phyloP scores from a whole-genome alignment of 2,329 filamentous ascomycete genomes.

The Hymenoscyphus repandus region DNA sequence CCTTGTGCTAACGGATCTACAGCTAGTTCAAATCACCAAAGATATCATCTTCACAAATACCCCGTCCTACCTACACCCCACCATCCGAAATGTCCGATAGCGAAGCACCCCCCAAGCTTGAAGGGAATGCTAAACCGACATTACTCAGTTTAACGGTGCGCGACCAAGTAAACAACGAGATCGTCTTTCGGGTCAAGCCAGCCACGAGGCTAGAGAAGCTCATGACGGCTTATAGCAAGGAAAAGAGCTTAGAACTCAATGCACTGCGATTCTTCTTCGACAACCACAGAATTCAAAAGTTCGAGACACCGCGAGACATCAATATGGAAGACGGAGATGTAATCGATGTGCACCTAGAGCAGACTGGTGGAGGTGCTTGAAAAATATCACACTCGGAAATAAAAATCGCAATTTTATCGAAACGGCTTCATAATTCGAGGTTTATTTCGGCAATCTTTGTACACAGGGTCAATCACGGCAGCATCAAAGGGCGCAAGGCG shows the following conservation, averaged over 20 bases:
- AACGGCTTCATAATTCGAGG: too few relatives aligned
- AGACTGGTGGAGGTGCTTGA: slow-evolving; percentile 16
- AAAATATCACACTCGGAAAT: too few relatives aligned
- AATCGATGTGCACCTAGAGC: slow-evolving; percentile 14
- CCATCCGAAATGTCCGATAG: not conserved
- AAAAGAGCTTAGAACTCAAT: not conserved
- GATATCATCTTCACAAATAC: too few relatives aligned
- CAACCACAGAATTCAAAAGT: slow-evolving; percentile 11
- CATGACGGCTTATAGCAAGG: slow-evolving; percentile 12
- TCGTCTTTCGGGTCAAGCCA: not conserved
- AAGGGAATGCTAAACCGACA: not conserved
- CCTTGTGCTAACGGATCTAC: too few relatives aligned
- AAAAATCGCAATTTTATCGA: too few relatives aligned
- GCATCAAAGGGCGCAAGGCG: too few relatives aligned
- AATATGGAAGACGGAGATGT: slow-evolving; percentile 19
- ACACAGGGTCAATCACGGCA: too few relatives aligned
- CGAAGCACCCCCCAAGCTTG: not conserved
- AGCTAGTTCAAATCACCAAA: too few relatives aligned
- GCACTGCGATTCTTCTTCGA: slow-evolving; percentile 18
- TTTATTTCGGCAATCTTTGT: too few relatives aligned
- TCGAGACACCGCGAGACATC: slow-evolving; percentile 11
- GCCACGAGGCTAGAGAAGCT: slow-evolving; percentile 15
- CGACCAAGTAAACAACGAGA: not conserved
- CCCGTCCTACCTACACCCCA: too few relatives aligned
- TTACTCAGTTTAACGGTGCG: not conserved